phyloP scores from a whole-genome alignment of 2,329 filamentous ascomycete species.

The Colletotrichum sp. region DNA sequence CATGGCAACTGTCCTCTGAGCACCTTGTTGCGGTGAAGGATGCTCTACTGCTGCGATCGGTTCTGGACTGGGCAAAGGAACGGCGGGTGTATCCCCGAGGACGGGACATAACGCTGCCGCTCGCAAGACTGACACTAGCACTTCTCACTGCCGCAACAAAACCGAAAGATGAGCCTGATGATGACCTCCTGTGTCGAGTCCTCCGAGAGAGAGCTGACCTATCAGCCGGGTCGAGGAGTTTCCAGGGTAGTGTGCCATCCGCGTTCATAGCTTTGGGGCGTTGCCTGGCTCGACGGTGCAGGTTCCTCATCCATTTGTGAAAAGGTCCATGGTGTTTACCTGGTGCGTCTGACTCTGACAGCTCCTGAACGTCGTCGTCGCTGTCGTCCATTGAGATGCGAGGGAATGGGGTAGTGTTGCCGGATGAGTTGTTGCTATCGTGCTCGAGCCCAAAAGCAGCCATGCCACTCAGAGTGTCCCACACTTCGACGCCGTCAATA shows the following conservation, averaged over 20 bases:
- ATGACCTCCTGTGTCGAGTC: conserved; percentile 60
- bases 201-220: conserved; percentile 24
- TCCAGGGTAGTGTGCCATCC: conserved; percentile 38
- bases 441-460: conserved; percentile 43
- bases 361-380: conserved; percentile 8
- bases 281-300: conserved; percentile 63
- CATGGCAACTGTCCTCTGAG: conserved; percentile 69
- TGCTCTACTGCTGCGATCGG: conserved; percentile 67
- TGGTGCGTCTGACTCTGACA: not conserved
- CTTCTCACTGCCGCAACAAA: conserved; percentile 85
- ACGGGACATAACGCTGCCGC: conserved; percentile 70
- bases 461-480: conserved; percentile 46
- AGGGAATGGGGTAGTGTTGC: not conserved
- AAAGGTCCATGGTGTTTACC: conserved; percentile 56
- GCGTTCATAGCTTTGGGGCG: conserved; percentile 33
- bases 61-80: conserved; percentile 61
- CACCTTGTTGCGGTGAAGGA: conserved; percentile 65
- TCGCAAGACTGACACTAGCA: conserved; percentile 78
- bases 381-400: conserved; percentile 29
- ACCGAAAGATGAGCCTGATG: conserved; percentile 76
- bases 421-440: conserved; percentile 27
- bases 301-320: conserved; percentile 74
- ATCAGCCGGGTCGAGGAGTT: conserved; percentile 30
- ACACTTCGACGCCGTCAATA: conserved; percentile 34
- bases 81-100: conserved; percentile 58